Base-by-base conservation (phyloP, 2,329 filamentous ascomycete species). In the Trichoderma breve region DNA sequence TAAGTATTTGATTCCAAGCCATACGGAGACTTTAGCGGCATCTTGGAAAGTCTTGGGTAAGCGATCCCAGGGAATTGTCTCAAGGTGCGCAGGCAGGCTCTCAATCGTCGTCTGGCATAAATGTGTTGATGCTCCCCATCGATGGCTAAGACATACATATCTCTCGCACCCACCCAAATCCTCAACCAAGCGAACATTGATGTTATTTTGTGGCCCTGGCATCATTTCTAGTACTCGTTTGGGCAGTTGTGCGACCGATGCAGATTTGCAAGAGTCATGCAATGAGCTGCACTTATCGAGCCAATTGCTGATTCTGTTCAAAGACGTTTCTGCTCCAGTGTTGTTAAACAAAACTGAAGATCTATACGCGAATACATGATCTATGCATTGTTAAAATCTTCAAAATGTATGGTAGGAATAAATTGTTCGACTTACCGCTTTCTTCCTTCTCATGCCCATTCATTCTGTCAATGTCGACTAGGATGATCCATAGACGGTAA, bases 1-100 rank as follows among this genome's bases (percentile, higher is more conserved):
- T 6, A 78, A 18, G 24, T 77, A 78, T 60, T 62, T 71, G 34
- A 71, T 58, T 1, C 68, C 71, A 26, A 73, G 62, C 12, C 36
- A 36, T 6, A 71, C 32, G 18, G 68, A 24, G 2, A 67, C 68
- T 21, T 43, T 32, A 5, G 60, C 61, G 6, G 68, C 55, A 26
- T 68, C 36, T 60, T 68, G 61, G 21, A 73, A 71, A 3, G 61
- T 71, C 34, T 55, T 53, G 15, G 68, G 71, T 11, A 72, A 18
- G 5, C 47, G 39, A n/a, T 39, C n/a, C 71, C 71, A 72, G 15
- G 71, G 71, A 7, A 72, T 69, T 12, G 26, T 1, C 14, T 57
- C 6, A 2, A 73, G 68, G 36, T 72, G 64, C 15, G 18, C 28
- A 26, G 55, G 9, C 8, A 72, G 53, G 9, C 53, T 73, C 3